Evolutionary conservation across 306 rosid species (phyloP).

Genomic region (Cicer bijugum): DNA sequence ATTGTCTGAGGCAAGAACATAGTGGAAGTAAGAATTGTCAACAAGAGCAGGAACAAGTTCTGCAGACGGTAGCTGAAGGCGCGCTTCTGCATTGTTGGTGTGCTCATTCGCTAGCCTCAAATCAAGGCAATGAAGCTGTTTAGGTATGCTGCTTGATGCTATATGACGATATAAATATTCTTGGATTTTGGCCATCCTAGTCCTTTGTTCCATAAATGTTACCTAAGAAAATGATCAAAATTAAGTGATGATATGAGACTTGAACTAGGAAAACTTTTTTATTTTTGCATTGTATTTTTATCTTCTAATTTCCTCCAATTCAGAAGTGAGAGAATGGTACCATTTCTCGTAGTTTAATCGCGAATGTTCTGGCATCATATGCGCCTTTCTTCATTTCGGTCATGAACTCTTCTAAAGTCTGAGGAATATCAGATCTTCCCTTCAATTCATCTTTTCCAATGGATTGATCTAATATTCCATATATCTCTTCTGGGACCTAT

Average conservation of each 20-base stretch:
- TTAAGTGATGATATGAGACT: conserved; percentile 1
- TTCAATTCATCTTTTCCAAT: conserved; percentile 62
- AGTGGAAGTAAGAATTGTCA: conserved; percentile 80
- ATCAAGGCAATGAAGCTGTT: conserved; percentile 90
- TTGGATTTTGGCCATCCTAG: conserved; percentile 84
- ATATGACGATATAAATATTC: conserved; percentile 85
- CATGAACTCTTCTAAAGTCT: conserved; percentile 82
- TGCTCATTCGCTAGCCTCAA: conserved; percentile 82
- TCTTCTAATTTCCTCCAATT: conserved; percentile 14
- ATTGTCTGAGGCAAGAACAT: conserved; percentile 92
- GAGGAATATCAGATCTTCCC: conserved; percentile 83
- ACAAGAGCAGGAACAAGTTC: conserved; percentile 87
- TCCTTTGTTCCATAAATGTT: conserved; percentile 73
- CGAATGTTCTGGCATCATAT: conserved; percentile 75
- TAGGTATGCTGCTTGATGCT: conserved; percentile 96
- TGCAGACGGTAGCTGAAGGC: conserved; percentile 89
- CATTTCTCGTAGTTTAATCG: conserved; percentile 83
- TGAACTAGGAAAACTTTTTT: not conserved
- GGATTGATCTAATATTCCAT: conserved; percentile 68
- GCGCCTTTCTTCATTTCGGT: conserved; percentile 59
- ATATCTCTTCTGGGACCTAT: conserved; percentile 87
- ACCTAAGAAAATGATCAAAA: conserved; percentile 49
- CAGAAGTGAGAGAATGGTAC: conserved; percentile 46
- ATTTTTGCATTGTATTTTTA: not conserved
- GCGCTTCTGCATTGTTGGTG: conserved; percentile 82